These are phyloP conservation scores for Cornus florida DNA, from an alignment of 148 eudicot genomes.

Conservation along the genomic window DNA sequence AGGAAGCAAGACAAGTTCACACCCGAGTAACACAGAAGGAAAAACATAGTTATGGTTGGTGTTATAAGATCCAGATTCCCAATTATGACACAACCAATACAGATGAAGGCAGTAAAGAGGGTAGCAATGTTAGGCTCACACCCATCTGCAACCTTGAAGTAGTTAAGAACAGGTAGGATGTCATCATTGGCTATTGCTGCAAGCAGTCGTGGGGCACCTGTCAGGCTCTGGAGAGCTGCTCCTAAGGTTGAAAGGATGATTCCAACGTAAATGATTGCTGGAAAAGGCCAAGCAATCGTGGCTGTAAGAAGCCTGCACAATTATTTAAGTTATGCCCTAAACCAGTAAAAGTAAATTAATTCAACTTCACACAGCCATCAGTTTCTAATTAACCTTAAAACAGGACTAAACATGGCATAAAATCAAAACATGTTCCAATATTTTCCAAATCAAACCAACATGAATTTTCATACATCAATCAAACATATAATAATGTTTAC, in stretches of 20 bases:
- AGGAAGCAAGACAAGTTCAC: slow-evolving; percentile 99
- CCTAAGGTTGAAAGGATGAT: slow-evolving; percentile 97
- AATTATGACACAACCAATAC: slow-evolving; percentile 88
- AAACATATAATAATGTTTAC: not conserved
- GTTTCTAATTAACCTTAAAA: not conserved
- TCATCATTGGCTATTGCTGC: slow-evolving; percentile 99
- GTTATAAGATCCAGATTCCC: slow-evolving; percentile 97
- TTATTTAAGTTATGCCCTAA: slow-evolving; percentile 12
- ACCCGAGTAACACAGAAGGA: slow-evolving; percentile 90
- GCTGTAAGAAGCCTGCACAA: slow-evolving; percentile 93
- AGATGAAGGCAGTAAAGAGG: slow-evolving; percentile 91
- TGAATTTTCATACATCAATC: not conserved
- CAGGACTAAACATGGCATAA: not conserved
- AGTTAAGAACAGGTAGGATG: slow-evolving; percentile 90
- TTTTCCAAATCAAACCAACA: not conserved
- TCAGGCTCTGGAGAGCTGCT: slow-evolving; percentile 96
- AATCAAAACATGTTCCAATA: not conserved
- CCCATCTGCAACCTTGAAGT: slow-evolving; percentile 94
- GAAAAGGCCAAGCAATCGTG: slow-evolving; percentile 94
- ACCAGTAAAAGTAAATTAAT: not conserved
- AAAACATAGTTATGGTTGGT: slow-evolving; percentile 96
- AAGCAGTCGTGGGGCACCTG: slow-evolving; percentile 93
- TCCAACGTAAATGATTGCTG: slow-evolving; percentile 78
- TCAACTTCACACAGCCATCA: not conserved
- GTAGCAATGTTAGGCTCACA: slow-evolving; percentile 88